phyloP scores from a whole-genome alignment of 2,329 filamentous ascomycete genomes.

The Penicillium corylophilum region DNA sequence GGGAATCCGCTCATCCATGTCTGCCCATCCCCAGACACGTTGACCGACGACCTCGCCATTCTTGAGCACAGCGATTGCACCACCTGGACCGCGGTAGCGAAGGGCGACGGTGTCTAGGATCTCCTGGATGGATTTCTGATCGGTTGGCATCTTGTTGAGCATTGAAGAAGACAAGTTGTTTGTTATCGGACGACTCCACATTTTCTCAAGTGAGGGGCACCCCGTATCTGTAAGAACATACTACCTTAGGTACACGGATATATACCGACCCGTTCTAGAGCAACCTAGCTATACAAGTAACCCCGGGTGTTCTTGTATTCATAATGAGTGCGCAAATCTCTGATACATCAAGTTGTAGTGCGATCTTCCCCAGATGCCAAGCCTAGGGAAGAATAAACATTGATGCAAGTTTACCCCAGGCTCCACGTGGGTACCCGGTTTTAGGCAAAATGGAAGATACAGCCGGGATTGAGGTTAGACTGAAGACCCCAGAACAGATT shows the following conservation, averaged over 20 bases:
- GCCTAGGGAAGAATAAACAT: neutral
- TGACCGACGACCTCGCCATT: conserved; percentile 43
- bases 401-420: neutral
- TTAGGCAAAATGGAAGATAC: conserved; percentile 4
- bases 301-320: neutral
- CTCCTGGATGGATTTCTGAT: conserved; percentile 10
- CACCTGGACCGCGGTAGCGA: conserved; percentile 42
- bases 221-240: no score
- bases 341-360: neutral
- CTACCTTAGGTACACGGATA: no score
- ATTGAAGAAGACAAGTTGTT: neutral
- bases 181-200: conserved; percentile 11
- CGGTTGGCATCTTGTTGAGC: conserved; percentile 9
- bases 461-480: conserved; percentile 1
- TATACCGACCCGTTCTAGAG: neutral
- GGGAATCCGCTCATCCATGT: conserved; percentile 39
- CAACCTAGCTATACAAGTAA: neutral
- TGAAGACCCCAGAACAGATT: neutral
- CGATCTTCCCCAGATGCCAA: neutral
- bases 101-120: conserved; percentile 21
- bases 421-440: neutral
- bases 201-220: conserved; percentile 7
- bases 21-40: conserved; percentile 46
- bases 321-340: neutral
- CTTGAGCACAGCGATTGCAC: conserved; percentile 43